Evolutionary conservation across 257 asterid species (phyloP).

Genomic region (Capsicum chinense): DNA sequence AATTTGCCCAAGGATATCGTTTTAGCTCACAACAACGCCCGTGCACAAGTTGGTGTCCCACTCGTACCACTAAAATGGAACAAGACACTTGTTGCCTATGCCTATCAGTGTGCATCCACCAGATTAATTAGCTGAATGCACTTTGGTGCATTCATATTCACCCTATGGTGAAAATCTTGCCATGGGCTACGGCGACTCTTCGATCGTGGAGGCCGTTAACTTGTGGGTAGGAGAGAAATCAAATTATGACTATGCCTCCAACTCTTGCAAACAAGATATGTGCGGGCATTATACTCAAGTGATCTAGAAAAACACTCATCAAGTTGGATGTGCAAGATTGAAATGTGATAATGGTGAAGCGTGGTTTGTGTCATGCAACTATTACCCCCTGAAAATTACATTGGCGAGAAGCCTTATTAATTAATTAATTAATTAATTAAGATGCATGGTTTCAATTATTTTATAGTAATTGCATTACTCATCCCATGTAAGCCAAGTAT

Average conservation of each 20-base stretch:
- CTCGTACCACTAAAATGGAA: conserved; percentile 34
- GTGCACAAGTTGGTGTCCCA: conserved; percentile 20
- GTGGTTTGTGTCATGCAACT: conserved; percentile 41
- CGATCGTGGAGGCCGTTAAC: conserved; percentile 25
- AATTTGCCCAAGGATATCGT: conserved; percentile 29
- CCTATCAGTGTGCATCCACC: conserved; percentile 21
- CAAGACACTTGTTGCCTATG: conserved; percentile 32
- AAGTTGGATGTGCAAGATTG: conserved; percentile 41
- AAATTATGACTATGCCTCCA: conserved; percentile 28
- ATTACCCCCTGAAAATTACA: conserved; percentile 42
- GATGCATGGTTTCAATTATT: neutral
- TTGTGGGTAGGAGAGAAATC: conserved; percentile 39
- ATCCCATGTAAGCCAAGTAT: neutral
- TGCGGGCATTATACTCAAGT: conserved; percentile 48
- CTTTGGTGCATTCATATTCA: conserved; percentile 36
- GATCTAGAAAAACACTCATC: conserved; percentile 35
- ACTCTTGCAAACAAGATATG: conserved; percentile 24
- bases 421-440: neutral
- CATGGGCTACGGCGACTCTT: conserved; percentile 20
- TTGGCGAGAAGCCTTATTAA: conserved; percentile 38
- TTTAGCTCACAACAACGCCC: conserved; percentile 39
- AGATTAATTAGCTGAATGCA: conserved; percentile 34
- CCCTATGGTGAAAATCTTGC: conserved; percentile 47
- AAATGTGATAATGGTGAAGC: conserved; percentile 22
- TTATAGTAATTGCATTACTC: neutral